A percentile compares a stretch with the other conserved stretches of the same genome.
These are phyloP conservation scores for Dactylellina cionopaga DNA, from an alignment of 2,329 filamentous ascomycete genomes.

Conservation along the genomic window DNA sequence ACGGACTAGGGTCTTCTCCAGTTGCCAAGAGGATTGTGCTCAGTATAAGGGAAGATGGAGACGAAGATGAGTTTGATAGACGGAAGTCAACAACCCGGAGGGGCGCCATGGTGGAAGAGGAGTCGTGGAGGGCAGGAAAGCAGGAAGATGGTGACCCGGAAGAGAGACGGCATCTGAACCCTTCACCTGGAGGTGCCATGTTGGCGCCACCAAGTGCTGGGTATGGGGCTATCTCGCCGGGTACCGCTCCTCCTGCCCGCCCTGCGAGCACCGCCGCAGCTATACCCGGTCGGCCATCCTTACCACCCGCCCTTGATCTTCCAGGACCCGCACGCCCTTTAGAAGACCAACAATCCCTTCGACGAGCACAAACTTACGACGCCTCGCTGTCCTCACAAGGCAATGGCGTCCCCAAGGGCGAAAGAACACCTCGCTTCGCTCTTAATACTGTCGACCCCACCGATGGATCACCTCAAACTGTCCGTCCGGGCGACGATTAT, in stretches of 20 bases:
- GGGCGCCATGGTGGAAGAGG: neutral
- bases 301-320: conserved; percentile 31
- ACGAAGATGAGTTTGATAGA: conserved; percentile 34
- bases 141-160: conserved; percentile 24
- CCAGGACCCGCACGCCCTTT: conserved; percentile 40
- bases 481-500: conserved; percentile 20
- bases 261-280: conserved; percentile 4
- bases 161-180: conserved; percentile 39
- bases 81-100: neutral
- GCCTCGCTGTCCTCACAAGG: conserved; percentile 11
- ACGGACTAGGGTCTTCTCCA: conserved; percentile 12
- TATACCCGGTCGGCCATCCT: conserved; percentile 26
- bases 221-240: conserved; percentile 30
- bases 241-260: conserved; percentile 9
- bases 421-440: conserved; percentile 25
- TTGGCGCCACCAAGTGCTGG: neutral
- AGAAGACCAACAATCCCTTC: conserved; percentile 21
- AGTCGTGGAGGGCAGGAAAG: conserved; percentile 10
- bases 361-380: conserved; percentile 33
- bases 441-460: neutral
- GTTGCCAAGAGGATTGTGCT: neutral
- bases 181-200: neutral
- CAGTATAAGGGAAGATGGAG: conserved; percentile 33
- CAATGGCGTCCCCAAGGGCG: conserved; percentile 7
- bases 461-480: conserved; percentile 19